Base-by-base conservation (phyloP, 305 asterid species). In the Lippia alba region DNA sequence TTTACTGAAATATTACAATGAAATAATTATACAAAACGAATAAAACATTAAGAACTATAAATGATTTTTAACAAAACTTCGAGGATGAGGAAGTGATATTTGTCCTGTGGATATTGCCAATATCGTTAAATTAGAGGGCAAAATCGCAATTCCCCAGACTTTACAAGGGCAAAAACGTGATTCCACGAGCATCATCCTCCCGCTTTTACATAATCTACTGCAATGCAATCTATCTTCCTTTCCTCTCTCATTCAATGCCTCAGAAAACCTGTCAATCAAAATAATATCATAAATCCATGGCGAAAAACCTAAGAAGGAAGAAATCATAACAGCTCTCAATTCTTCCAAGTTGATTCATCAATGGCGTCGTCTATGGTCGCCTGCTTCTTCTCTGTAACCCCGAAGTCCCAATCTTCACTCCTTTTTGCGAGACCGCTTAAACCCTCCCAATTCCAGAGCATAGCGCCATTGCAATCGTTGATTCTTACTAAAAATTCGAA, bases 321-420 rank as follows among this genome's bases (percentile, higher is more conserved):
- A 45, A 30, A 40, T 11, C 12, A 32, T 3, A 41, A 36, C 4
- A 44, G 44, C 44, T 61, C 55, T 19, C 2, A 19, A 56, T 57
- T 40, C 12, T 57, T 19, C 56, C 36, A 51, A 41, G 64, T 34
- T 39, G 53, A 55, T 56, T 55, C 60, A 19, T 54, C 56, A 75
- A 80, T 83, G 83, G 83, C 80, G 14, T 70, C 55, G 12, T 67
- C 67, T 57, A 62, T 78, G 49, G 70, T 80, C 67, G 65, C 80
- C 30, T 72, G 78, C 51, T 70, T 80, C 67, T 78, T 80, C 70
- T 56, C 76, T 4, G 41, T 68, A 7, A 61, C 49, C 6, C 73
- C 83, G 30, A 75, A 55, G 41, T 32, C 73, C 57, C 71, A 44
- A 44, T 61, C 66, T 8, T 14, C 57, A 57, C 18, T 12, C 45